Evolutionary conservation across 768 basidiomycete species (phyloP), one percentile per base, ranked within the genome.

Genomic region (Melanogaster broomeanus): DNA sequence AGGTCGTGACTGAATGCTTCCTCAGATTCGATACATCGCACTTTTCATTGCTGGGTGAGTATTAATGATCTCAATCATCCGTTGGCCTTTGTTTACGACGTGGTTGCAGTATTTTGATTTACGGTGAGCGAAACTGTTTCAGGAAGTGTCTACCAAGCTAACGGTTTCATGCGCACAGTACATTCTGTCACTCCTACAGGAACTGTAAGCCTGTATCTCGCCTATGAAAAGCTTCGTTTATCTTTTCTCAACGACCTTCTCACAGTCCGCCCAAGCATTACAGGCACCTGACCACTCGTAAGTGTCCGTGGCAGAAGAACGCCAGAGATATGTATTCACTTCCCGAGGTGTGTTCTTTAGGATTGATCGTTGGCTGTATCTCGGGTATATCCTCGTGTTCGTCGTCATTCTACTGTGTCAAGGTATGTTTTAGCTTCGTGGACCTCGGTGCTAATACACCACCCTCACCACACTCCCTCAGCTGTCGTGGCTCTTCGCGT

Each of bases 401-500:
- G 58, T 54, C 15, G 60, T 72, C 25, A 64, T 74, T 19, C 38
- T 48, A 3, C 15, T 48, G 18, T 48, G 47, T 41, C 73, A 74
- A 67, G 72, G 72, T 42, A 18, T 4, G 25, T 28, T n/a, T 19
- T 16, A 15, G 15, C 6, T 6, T 21, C 22, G 18, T 42, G 69
- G 44, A 44, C 41, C 10, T 24, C 42, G 3, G 21, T 28, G 22
- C 16, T 40, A 4, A 11, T 16, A 27, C n/a, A n/a, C n/a, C n/a
- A n/a, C 33, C 31, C 40, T 50, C 43, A 28, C 8, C 27, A 18
- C 43, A 22, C 45, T 30, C 45, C 33, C 31, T 24, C 40, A 77
- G 75, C 68, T 19, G 74, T 74, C 37, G 66, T 76, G 15, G 67
- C 72, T 28, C 59, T 69, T 34, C 69, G 76, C 25, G 68, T 74